A percentile compares a stretch with the other conserved stretches of the same genome.
Conservation (phyloP, 2,329 filamentous ascomycete species). For the Diaporthe citri region DNA sequence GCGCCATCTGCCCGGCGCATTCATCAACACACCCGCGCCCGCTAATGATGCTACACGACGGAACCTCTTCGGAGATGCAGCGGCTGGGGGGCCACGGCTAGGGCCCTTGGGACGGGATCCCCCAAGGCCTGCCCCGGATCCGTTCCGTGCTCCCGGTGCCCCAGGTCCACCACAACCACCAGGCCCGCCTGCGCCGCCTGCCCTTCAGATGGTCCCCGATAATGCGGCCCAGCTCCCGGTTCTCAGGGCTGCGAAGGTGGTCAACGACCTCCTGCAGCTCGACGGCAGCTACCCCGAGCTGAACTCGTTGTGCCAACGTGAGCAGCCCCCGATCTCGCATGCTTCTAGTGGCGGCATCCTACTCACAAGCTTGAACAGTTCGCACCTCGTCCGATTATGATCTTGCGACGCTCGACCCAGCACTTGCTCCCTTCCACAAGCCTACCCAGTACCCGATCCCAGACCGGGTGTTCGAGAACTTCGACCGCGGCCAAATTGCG, state of each 20-base stretch:
- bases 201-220: constrained; percentile 55
- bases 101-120: constrained; percentile 39
- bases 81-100: constrained; percentile 37
- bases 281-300: constrained; percentile 90
- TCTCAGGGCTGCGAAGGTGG: constrained; percentile 82
- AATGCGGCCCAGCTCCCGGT: constrained; percentile 68
- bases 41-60: constrained; percentile 63
- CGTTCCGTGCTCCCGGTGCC: constrained; percentile 42
- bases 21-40: constrained; percentile 79
- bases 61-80: constrained; percentile 59
- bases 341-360: neutral
- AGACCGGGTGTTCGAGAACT: constrained; percentile 91
- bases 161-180: constrained; percentile 50
- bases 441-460: constrained; percentile 90
- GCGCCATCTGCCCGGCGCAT: constrained; percentile 81
- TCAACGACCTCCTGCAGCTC: constrained; percentile 81
- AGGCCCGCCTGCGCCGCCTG: constrained; percentile 49
- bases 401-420: constrained; percentile 72
- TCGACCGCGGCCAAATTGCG: constrained; percentile 86
- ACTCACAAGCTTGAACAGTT: constrained; percentile 63
- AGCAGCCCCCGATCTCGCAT: constrained; percentile 53
- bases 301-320: constrained; percentile 89
- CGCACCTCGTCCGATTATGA: constrained; percentile 95
- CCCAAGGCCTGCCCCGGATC: constrained; percentile 30
- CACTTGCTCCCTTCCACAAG: constrained; percentile 92